Conservation (phyloP, 768 basidiomycete genomes). For the Phlebiopsis flavidoalba region DNA sequence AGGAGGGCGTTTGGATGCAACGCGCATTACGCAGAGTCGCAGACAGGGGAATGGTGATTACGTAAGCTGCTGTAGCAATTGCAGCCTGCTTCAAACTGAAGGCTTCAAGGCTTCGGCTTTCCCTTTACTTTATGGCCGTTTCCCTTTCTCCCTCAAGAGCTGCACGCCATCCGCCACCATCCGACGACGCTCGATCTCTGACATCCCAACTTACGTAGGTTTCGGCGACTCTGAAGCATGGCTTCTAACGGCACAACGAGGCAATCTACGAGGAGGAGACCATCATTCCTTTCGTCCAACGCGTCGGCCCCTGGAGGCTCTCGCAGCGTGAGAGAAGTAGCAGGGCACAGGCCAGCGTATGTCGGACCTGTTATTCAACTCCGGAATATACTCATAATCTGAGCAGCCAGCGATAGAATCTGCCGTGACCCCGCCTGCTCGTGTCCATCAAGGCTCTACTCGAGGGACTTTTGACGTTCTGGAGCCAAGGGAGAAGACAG, state of each 20-base stretch:
- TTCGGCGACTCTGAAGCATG: neutral
- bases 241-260: slow-evolving; percentile 3
- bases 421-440: slow-evolving; percentile 84
- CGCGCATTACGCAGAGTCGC: no score
- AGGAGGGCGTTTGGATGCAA: no score
- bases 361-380: slow-evolving; percentile 12
- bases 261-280: slow-evolving; percentile 41
- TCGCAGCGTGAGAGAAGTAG: slow-evolving; percentile 40
- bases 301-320: slow-evolving; percentile 31
- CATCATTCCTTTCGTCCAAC: slow-evolving; percentile 46
- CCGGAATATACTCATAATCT: slow-evolving; percentile 15
- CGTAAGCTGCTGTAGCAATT: neutral
- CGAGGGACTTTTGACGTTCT: slow-evolving; percentile 77
- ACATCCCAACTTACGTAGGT: neutral
- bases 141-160: no score
- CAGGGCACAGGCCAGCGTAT: slow-evolving; percentile 28
- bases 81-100: neutral
- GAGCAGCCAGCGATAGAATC: slow-evolving; percentile 78
- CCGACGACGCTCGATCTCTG: no score
- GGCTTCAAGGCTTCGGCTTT: no score
- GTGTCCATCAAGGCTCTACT: slow-evolving; percentile 95
- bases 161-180: no score
- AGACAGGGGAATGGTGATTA: neutral
- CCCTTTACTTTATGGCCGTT: no score
- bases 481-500: slow-evolving; percentile 72